Percentiles rank a stretch among this genome's conserved stretches.
phyloP scores from a whole-genome alignment of 495 filamentous ascomycete genomes.

The Sabuloglossum arenarium region DNA sequence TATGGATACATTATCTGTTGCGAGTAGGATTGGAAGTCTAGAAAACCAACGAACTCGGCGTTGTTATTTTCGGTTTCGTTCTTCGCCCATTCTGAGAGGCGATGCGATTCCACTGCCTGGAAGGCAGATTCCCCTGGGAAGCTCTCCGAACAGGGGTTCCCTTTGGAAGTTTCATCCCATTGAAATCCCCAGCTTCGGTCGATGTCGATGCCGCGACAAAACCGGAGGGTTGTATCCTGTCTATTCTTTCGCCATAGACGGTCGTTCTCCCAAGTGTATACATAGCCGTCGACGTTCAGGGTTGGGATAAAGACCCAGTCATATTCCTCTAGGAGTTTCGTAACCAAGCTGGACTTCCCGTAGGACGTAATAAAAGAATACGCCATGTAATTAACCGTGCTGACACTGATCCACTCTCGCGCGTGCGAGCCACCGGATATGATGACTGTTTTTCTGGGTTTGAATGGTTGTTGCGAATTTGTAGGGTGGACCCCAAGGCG shows the following conservation, averaged over 20 bases:
- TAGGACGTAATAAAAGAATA: conserved; percentile 76
- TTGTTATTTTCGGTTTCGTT: conserved; percentile 59
- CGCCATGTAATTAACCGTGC: conserved; percentile 75
- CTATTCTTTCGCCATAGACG: conserved; percentile 92
- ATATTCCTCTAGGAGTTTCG: conserved; percentile 55
- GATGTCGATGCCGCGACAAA: conserved; percentile 75
- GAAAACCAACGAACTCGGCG: conserved; percentile 53
- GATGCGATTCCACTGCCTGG: conserved; percentile 56
- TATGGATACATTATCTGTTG: conserved; percentile 92
- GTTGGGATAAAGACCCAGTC: conserved; percentile 83
- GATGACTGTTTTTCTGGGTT: conserved; percentile 54
- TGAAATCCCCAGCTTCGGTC: conserved; percentile 70
- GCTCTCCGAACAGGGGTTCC: conserved; percentile 81
- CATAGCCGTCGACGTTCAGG: conserved; percentile 84
- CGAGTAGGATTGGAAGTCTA: conserved; percentile 90
- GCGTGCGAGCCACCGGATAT: conserved; percentile 75
- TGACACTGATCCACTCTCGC: conserved; percentile 89
- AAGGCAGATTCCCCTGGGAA: conserved; percentile 73
- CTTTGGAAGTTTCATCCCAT: conserved; percentile 51
- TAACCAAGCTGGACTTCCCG: conserved; percentile 42
- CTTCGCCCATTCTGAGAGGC: conserved; percentile 62
- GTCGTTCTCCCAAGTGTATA: conserved; percentile 81
- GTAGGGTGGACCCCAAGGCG: conserved; percentile 47
- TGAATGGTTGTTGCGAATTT: conserved; percentile 17
- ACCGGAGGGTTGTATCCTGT: conserved; percentile 59